Base-by-base conservation (phyloP, 225 moss, liverwort and hornwort genomes). In the Pseudoscleropodium purum region DNA sequence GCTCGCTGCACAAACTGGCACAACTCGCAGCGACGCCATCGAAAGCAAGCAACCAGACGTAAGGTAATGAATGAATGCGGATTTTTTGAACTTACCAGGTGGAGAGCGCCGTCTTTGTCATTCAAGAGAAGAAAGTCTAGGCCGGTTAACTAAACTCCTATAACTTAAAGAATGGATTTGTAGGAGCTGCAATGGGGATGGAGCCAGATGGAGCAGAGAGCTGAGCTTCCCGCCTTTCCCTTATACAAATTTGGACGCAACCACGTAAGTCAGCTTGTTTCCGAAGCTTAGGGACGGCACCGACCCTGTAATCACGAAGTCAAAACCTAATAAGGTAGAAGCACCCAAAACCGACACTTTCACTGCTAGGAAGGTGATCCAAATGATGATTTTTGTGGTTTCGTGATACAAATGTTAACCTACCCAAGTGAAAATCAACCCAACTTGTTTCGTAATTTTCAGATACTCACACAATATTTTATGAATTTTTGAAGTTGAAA, bases 311-410 rank as follows among this genome's bases (percentile, higher is more conserved):
- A 19, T 5, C 15, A 4, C 5, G 7, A 81, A 19, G 31, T 9
- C 61, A 13, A 61, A 81, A 43, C 2, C 21, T 21, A 60, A 31
- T 5, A 7, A 20, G 13, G 41, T 31, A 17, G 16, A n/a, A 10
- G 37, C 10, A 37, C 15, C 16, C 3, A 19, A 81, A 60, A 0
- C 12, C 8, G 5, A 41, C 30, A 81, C 4, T 81, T 56, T n/a
- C 0, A 6, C 2, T 56, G 11, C 2, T 52, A 5, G 0, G 2
- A 12, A 0, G 29, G 18, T 29, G 39, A 39, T 80, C 1, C 1
- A 57, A 59, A 29, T 7, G 57, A 18, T 27, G 18, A 29, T 11
- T 18, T 57, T n/a, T 33, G 59, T 59, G 59, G 59, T 59, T 26
- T 68, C 2, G 6, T 16, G 6, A 18, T 4, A 17, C 2, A 4